phyloP scores from a whole-genome alignment of 495 filamentous ascomycete species.

The Monascus purpureus region DNA sequence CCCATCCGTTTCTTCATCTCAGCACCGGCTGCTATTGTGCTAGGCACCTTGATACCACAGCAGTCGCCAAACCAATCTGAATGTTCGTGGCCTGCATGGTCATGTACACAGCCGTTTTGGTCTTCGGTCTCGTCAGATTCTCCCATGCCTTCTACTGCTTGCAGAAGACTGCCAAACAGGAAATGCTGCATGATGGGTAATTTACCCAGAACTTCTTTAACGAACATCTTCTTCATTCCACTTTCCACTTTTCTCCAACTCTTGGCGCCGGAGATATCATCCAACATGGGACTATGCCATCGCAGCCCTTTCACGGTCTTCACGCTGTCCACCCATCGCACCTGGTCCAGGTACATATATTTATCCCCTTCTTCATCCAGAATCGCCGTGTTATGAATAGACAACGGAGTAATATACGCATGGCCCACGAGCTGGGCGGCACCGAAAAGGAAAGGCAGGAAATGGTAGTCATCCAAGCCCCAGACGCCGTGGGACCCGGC shows the following conservation, averaged over 20 bases:
- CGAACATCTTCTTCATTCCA: constrained; percentile 94
- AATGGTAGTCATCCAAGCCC: constrained; percentile 94
- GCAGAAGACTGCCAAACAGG: constrained; percentile 72
- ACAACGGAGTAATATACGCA: constrained; percentile 69
- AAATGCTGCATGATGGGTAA: constrained; percentile 98
- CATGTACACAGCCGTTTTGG: constrained; percentile 46
- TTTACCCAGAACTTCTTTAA: constrained; percentile 83
- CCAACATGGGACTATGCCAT: constrained; percentile 97
- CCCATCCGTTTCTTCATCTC: constrained; percentile 67
- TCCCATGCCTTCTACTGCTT: constrained; percentile 71
- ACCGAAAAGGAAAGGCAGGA: constrained; percentile 93
- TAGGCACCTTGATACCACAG: constrained; percentile 96
- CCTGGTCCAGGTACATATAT: constrained; percentile 82
- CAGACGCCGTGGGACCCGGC: constrained; percentile 93
- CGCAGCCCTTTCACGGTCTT: constrained; percentile 92
- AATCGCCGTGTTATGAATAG: constrained; percentile 72
- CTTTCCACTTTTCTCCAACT: constrained; percentile 86
- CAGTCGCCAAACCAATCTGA: constrained; percentile 80
- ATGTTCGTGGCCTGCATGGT: constrained; percentile 21
- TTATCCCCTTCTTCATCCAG: constrained; percentile 75
- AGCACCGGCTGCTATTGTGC: constrained; percentile 73
- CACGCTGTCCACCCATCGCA: constrained; percentile 84
- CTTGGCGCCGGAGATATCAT: constrained; percentile 89
- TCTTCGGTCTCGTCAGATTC: constrained; percentile 29
- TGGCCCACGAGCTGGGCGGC: constrained; percentile 84